Evolutionary conservation across 2,329 filamentous ascomycete genomes (phyloP).

Genomic region (Aspergillus versicolor): DNA sequence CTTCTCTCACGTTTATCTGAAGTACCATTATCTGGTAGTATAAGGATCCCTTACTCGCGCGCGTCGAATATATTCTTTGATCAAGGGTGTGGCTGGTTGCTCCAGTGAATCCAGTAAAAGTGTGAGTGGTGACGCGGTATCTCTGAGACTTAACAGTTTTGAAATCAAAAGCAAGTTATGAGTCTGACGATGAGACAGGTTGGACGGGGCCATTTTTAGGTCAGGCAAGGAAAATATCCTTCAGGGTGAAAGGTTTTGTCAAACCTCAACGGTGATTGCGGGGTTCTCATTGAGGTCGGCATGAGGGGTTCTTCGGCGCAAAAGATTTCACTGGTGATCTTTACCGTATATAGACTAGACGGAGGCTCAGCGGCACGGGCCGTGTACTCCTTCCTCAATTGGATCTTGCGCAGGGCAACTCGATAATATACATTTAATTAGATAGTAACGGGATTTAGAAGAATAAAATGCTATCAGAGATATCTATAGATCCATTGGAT

Average conservation of each 20-base stretch:
- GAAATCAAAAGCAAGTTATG: conserved; percentile 83
- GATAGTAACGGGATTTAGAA: too few species aligned
- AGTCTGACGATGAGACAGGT: conserved; percentile 66
- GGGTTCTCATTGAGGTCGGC: conserved; percentile 11
- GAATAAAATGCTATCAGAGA: too few species aligned
- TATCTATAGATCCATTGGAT: too few species aligned
- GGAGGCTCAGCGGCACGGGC: conserved; percentile 37
- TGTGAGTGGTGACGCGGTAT: conserved; percentile 81
- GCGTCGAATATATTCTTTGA: conserved; percentile 71
- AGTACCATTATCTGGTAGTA: background rate
- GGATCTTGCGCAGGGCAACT: background rate
- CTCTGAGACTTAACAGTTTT: conserved; percentile 74
- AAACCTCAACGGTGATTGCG: conserved; percentile 7
- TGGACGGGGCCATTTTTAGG: conserved; percentile 34
- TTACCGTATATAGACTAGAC: conserved; percentile 20
- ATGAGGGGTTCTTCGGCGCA: conserved; percentile 19
- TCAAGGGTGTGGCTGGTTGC: conserved; percentile 69
- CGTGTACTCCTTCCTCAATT: conserved; percentile 9
- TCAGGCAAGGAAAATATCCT: background rate
- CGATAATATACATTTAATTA: too few species aligned
- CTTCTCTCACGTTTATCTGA: background rate
- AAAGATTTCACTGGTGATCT: conserved; percentile 28
- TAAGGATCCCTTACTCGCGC: conserved; percentile 60
- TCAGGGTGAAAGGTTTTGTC: background rate
- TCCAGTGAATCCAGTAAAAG: conserved; percentile 82